Evolutionary conservation across 2,329 filamentous ascomycete genomes (phyloP).

Genomic region (Colletotrichum liriopes): DNA sequence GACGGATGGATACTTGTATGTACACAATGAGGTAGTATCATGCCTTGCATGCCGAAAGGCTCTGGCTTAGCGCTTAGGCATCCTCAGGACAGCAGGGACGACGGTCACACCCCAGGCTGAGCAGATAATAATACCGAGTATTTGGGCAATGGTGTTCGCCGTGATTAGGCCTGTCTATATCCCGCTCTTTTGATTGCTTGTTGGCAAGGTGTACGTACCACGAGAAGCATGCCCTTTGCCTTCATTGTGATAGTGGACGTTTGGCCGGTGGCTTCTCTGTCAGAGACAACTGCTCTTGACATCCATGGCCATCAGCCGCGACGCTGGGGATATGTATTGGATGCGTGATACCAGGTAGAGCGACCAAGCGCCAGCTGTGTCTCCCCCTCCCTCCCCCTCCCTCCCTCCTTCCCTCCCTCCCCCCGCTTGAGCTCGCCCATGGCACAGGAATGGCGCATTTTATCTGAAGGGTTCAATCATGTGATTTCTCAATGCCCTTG

Average conservation of each 20-base stretch:
- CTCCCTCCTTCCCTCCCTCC: background rate
- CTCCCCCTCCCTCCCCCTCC: background rate
- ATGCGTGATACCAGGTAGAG: background rate
- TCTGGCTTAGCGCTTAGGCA: background rate
- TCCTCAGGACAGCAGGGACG: background rate
- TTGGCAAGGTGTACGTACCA: background rate
- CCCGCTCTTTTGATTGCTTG: background rate
- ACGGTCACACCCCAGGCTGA: background rate
- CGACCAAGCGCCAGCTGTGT: background rate
- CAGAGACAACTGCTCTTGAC: background rate
- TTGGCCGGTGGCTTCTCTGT: background rate
- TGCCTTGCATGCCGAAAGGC: constrained; percentile 3
- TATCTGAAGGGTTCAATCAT: background rate
- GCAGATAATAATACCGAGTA: background rate
- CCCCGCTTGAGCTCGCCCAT: background rate
- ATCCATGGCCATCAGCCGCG: background rate
- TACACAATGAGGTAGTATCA: background rate
- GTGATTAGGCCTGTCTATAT: background rate
- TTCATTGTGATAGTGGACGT: background rate
- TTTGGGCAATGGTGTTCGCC: background rate
- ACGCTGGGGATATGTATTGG: background rate
- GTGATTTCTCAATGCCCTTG: background rate
- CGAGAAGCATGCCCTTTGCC: background rate
- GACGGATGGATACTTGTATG: background rate
- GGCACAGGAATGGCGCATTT: background rate